Conservation (phyloP, 805 yeast genomes). For the Blastobotrys mokoenaii region DNA sequence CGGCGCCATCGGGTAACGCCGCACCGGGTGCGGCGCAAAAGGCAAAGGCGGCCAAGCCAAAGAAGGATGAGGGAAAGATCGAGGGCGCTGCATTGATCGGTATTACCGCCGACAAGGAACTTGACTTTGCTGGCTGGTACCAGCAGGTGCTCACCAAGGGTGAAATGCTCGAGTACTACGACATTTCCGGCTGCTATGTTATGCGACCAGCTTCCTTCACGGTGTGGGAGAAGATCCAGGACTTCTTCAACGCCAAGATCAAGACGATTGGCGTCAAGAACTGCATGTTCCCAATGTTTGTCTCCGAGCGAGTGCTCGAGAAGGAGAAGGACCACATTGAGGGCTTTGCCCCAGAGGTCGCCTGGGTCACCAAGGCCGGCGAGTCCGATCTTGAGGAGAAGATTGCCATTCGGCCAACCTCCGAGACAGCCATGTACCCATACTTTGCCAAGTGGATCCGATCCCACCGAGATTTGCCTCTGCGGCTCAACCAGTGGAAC, state of each 20-base stretch:
- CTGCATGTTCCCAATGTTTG: conserved; percentile 98
- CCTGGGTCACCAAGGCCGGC: conserved; percentile 99
- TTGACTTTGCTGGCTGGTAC: conserved; percentile 96
- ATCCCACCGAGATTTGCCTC: conserved; percentile 95
- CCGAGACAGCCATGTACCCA: conserved; percentile 99
- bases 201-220: conserved; percentile 91
- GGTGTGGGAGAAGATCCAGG: conserved; percentile 92
- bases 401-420: conserved; percentile 97
- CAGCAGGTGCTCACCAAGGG: conserved; percentile 93
- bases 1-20: conserved; percentile 33
- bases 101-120: conserved; percentile 85
- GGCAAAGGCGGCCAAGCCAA: conserved; percentile 15
- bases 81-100: conserved; percentile 90
- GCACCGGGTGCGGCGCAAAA: conserved; percentile 16
- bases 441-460: conserved; percentile 98
- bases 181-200: conserved; percentile 97
- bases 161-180: conserved; percentile 97
- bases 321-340: conserved; percentile 97
- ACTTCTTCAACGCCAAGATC: conserved; percentile 72
- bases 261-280: conserved; percentile 87
- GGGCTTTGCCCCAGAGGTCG: conserved; percentile 99
- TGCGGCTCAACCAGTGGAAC: conserved; percentile 97
- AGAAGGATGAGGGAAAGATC: conserved; percentile 37
- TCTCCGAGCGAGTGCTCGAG: conserved; percentile 84
- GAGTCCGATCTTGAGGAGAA: conserved; percentile 91